These are phyloP conservation scores for Clarireedia hainanense DNA, from an alignment of 2,329 filamentous ascomycete species.

Conservation along the genomic window DNA sequence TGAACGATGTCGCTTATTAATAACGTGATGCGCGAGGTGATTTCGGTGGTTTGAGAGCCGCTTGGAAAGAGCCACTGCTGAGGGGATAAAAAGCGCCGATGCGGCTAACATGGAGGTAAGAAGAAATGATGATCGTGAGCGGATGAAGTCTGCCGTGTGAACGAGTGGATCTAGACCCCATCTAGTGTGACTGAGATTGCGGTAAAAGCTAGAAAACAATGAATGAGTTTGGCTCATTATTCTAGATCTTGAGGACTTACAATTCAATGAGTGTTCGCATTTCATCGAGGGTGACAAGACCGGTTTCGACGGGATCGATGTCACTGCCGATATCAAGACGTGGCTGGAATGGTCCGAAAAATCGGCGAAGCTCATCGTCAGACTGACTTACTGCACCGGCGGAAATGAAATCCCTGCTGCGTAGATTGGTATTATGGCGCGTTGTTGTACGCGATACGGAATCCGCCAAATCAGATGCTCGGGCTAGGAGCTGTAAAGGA, in stretches of 20 bases:
- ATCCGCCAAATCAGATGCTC: constrained; percentile 55
- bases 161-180: constrained; percentile 65
- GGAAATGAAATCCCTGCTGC: background rate
- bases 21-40: constrained; percentile 53
- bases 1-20: constrained; percentile 54
- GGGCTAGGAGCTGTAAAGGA: constrained; percentile 62
- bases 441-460: constrained; percentile 9
- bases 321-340: constrained; percentile 56
- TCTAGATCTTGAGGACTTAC: constrained; percentile 34
- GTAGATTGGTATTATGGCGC: background rate
- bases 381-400: background rate
- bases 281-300: constrained; percentile 58
- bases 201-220: constrained; percentile 49
- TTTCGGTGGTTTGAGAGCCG: constrained; percentile 58
- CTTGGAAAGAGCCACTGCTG: constrained; percentile 55
- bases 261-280: constrained; percentile 56
- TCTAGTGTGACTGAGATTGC: constrained; percentile 62
- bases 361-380: constrained; percentile 47
- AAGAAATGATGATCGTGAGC: constrained; percentile 60
- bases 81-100: constrained; percentile 59
- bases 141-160: constrained; percentile 58
- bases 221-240: background rate
- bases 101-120: constrained; percentile 65
- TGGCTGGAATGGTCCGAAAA: constrained; percentile 58
- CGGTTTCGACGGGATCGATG: constrained; percentile 61